These are phyloP conservation scores for Phytophthora megakarya DNA, from an alignment of 352 stramenopile genomes.

Conservation along the genomic window DNA sequence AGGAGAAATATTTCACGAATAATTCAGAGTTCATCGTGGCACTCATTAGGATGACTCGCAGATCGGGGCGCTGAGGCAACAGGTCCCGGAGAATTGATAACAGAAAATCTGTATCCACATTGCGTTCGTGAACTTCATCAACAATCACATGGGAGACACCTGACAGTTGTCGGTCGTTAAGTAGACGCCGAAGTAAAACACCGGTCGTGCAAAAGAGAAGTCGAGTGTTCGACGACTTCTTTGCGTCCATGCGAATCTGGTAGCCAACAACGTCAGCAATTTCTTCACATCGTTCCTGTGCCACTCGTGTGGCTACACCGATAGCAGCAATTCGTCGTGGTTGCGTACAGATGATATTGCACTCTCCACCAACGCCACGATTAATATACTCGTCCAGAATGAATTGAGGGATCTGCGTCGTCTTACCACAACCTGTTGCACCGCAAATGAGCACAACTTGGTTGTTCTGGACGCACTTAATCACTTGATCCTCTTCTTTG, in stretches of 20 bases:
- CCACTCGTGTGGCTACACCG: conserved; percentile 94
- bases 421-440: conserved; percentile 95
- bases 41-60: conserved; percentile 96
- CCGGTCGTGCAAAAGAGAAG: conserved; percentile 97
- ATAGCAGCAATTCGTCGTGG: conserved; percentile 96
- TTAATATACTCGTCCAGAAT: conserved; percentile 95
- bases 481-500: conserved; percentile 60
- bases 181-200: conserved; percentile 93
- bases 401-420: conserved; percentile 97
- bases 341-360: conserved; percentile 97
- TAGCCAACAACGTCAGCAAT: conserved; percentile 92
- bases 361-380: conserved; percentile 81
- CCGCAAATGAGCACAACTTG: conserved; percentile 96
- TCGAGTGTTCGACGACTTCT: conserved; percentile 87
- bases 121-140: conserved; percentile 99
- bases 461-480: conserved; percentile 58
- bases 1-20: conserved; percentile 89
- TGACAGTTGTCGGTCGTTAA: conserved; percentile 87
- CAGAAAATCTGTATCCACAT: conserved; percentile 97
- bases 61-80: conserved; percentile 66
- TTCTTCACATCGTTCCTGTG: conserved; percentile 92
- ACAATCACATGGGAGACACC: conserved; percentile 97
- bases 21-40: conserved; percentile 94
- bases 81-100: conserved; percentile 92
- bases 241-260: conserved; percentile 95